Percentiles rank a stretch among this genome's conserved stretches.
Evolutionary conservation across 73 alveolate genomes (phyloP).

Genomic region (Blepharisma stoltei): DNA sequence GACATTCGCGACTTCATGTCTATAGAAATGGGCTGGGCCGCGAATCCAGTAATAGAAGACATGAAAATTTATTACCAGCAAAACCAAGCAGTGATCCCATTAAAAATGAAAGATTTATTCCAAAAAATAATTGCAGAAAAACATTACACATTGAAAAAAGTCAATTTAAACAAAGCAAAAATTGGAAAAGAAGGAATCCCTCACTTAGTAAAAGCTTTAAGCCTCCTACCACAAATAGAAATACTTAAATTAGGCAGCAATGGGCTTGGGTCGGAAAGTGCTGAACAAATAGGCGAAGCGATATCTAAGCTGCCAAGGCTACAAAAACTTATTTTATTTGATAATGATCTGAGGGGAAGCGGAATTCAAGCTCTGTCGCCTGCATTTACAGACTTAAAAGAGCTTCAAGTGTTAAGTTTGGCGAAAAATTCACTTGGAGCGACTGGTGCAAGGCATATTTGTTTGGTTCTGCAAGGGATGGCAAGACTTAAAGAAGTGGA

Average conservation of each 20-base stretch:
- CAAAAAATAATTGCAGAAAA: conserved; percentile 4
- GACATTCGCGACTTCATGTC: neutral
- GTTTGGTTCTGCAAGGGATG: neutral
- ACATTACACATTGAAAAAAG: conserved; percentile 7
- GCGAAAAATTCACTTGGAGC: conserved; percentile 19
- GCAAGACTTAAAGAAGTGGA: neutral
- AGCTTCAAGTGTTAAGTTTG: neutral
- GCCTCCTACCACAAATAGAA: neutral
- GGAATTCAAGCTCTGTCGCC: conserved; percentile 14
- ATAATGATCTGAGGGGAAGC: conserved; percentile 21
- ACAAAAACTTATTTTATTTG: conserved; percentile 1
- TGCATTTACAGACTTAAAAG: neutral
- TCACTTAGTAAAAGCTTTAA: neutral
- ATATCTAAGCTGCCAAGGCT: neutral
- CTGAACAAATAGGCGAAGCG: neutral
- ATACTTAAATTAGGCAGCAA: neutral
- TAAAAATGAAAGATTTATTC: neutral
- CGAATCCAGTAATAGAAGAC: conserved; percentile 16
- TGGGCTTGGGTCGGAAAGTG: neutral
- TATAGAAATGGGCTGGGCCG: neutral
- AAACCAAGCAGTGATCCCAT: neutral
- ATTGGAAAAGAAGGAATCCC: neutral
- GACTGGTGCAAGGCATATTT: conserved; percentile 6
- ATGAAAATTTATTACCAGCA: neutral
- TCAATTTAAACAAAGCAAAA: conserved; percentile 10